Evolutionary conservation across 148 eudicot genomes (phyloP), one percentile per base, ranked within the genome.

Genomic region (Dianthus caryophyllus): DNA sequence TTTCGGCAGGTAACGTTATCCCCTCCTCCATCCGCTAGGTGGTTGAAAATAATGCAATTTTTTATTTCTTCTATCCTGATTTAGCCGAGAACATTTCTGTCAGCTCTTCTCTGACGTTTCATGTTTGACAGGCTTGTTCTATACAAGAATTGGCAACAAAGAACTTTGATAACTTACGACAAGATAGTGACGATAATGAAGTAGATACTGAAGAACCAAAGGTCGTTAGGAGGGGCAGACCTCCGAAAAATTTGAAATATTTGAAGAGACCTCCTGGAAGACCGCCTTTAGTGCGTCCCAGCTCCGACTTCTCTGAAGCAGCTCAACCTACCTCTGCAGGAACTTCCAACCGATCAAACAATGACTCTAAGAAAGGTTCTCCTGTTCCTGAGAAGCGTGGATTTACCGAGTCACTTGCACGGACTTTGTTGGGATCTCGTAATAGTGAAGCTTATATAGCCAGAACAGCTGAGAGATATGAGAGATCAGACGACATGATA

Each of bases 71-170:
- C 21, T 0, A 41, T 41, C 61, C 22, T 60, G 16, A 8, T 57
- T 17, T 55, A 55, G 36, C 24, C 33, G 15, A 33, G 38, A 33
- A 33, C 7, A 33, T 33, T 33, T 33, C 7, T 33, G 38, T 33
- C 7, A 33, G 7, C 38, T 26, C 53, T 24, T 38, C 13, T 46
- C 31, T 18, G 6, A 21, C 43, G 30, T 29, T 50, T 66, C 49
- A 46, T 48, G 1, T 62, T 54, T 46, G 59, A 14, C 72, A 91
- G 97, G 97, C 97, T 25, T 82, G 85, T 33, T 74, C 96, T 38
- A 91, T 91, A 73, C 90, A 82, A 71, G 97, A 91, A 62, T 70
- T 81, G 71, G 98, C 98, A 15, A 81, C 75, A 62, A 83, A 84
- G 77, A 84, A 90, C 73, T 90, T 94, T 30, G 83, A 83, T 11